A percentile compares a stretch with the other conserved stretches of the same genome.
Evolutionary conservation across 2,329 filamentous ascomycete species (phyloP).

Genomic region (Cytospora schulzeri): DNA sequence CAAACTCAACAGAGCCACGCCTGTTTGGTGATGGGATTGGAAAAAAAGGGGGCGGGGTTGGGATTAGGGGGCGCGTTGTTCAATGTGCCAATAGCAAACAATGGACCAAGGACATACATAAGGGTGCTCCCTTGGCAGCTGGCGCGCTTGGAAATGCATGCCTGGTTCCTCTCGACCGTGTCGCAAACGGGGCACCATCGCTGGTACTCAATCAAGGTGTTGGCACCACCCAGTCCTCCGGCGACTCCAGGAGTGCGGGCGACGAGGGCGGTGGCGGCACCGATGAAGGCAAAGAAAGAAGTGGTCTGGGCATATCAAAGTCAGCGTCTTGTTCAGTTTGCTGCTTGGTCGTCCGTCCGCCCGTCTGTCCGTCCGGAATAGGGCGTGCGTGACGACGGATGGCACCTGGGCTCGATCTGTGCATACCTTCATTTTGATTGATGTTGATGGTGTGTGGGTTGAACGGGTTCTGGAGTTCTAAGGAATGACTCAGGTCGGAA

Average conservation of each 20-base stretch:
- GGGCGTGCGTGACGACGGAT: neutral
- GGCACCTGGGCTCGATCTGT: neutral
- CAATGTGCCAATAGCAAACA: neutral
- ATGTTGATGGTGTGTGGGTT: neutral
- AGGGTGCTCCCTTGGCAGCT: conserved; percentile 22
- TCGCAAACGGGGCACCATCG: conserved; percentile 28
- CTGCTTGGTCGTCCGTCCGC: neutral
- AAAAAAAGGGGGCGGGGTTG: neutral
- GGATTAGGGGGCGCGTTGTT: neutral
- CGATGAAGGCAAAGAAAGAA: conserved; percentile 21
- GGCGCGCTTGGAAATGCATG: conserved; percentile 15
- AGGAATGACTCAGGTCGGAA: conserved; percentile 13
- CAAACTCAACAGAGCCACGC: no score
- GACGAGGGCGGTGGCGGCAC: conserved; percentile 27
- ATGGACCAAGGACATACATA: conserved; percentile 10
- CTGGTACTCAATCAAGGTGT: conserved; percentile 26
- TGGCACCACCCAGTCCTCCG: conserved; percentile 4
- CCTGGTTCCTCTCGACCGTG: conserved; percentile 25
- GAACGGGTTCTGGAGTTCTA: neutral
- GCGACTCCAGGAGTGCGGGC: conserved; percentile 9
- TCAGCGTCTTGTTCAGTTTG: neutral
- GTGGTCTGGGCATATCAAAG: conserved; percentile 8
- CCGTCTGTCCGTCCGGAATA: no score
- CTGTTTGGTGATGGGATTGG: neutral
- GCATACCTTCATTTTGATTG: conserved; percentile 23